phyloP scores from a whole-genome alignment of 192 early-diverging fungal species.

The Radiomyces spectabilis region DNA sequence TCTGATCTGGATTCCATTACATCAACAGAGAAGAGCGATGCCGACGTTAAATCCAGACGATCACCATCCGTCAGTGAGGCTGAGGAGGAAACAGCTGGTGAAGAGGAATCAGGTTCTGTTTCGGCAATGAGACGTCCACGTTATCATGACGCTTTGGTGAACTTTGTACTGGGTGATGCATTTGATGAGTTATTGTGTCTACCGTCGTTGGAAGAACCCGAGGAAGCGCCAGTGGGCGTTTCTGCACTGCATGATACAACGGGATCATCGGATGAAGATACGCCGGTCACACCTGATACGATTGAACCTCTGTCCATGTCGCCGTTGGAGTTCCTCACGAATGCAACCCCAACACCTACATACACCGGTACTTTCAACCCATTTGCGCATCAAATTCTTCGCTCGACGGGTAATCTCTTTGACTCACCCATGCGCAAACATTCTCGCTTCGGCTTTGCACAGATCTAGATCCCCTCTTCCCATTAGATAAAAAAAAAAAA shows the following conservation, averaged over 20 bases:
- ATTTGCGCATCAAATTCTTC: slow-evolving; percentile 12
- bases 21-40: not conserved
- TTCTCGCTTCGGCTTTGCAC: slow-evolving; percentile 26
- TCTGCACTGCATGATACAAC: slow-evolving; percentile 11
- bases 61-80: not conserved
- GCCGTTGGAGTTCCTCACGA: slow-evolving; percentile 9
- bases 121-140: too few species aligned
- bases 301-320: too few species aligned
- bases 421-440: slow-evolving; percentile 18
- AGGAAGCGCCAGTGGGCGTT: slow-evolving; percentile 13
- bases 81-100: too few species aligned
- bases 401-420: slow-evolving; percentile 4
- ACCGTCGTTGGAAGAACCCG: not conserved
- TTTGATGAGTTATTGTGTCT: slow-evolving; percentile 6
- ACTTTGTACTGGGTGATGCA: slow-evolving; percentile 21
- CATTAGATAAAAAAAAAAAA: not conserved
- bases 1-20: not conserved
- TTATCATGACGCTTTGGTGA: slow-evolving; percentile 12
- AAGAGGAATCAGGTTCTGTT: too few species aligned
- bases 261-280: too few species aligned
- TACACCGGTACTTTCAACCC: slow-evolving; percentile 19
- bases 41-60: not conserved
- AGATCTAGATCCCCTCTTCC: slow-evolving; percentile 13
- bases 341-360: slow-evolving; percentile 10
- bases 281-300: too few species aligned